Base-by-base conservation (phyloP, 129 eudicot genomes). In the Erigeron canadensis region DNA sequence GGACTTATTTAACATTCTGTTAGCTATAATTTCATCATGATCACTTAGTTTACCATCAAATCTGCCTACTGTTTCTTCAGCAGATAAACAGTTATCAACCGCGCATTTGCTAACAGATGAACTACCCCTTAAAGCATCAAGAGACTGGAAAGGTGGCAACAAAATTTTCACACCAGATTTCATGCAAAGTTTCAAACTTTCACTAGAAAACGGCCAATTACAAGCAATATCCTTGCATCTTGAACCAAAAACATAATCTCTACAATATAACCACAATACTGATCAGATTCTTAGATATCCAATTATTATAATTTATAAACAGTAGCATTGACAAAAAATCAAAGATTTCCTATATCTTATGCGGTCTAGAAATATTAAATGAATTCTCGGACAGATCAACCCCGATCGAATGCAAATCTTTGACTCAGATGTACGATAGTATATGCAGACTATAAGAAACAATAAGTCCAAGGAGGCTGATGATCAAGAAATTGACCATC, bases 91-190 rank as follows among this genome's bases (percentile, higher is more conserved):
- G n/a, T 44, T 79, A 43, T 79, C 82, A 47, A 54, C 76, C 15
- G 54, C 39, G 38, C 77, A 66, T 78, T 23, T 38, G 46, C 67
- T 69, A 22, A 57, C 58, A 40, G 81, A 76, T 55, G 74, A 63
- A 71, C 66, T 70, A 63, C 44, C 37, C 65, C 80, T 81, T 73
- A 73, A 28, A 63, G 80, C 81, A 61, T 82, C 90, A 69, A 73
- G 81, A 77, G 82, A 19, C 81, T 89, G 81, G 67, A 92, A 89
- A 79, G 96, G 96, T 54, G 98, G 96, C 82, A 93, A 83, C 58
- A 85, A 67, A 56, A 82, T 82, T 65, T 56, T 79, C 69, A 87
- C 91, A 53, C 91, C 88, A 85, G 78, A 77, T 63, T 69, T 87
- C 77, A 78, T 21, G 79, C 95, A 89, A 75, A 85, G 84, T 64